These are phyloP conservation scores for Xylariales sp. DNA, from an alignment of 2,329 filamentous ascomycete genomes.

Conservation along the genomic window DNA sequence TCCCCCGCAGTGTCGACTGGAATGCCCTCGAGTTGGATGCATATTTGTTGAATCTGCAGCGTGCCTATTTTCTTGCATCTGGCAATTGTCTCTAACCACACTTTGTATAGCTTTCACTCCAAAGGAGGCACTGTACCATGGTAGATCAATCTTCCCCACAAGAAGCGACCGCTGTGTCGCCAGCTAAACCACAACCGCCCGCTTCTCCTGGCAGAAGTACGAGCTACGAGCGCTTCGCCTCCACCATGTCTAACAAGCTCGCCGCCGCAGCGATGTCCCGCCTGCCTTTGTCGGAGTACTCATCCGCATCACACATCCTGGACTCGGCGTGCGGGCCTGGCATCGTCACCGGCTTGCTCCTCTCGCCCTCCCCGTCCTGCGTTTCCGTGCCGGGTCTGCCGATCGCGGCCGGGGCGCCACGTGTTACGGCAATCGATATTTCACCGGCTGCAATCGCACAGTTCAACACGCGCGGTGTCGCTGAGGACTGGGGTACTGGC, in stretches of 20 bases:
- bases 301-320: conserved; percentile 15
- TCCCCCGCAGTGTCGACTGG: no score
- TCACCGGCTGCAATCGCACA: conserved; percentile 13
- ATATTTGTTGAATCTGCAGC: no score
- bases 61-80: no score
- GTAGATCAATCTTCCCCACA: no score
- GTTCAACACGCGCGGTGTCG: conserved; percentile 13
- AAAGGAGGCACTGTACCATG: no score
- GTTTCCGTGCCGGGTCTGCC: conserved; percentile 14
- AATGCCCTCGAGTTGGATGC: no score
- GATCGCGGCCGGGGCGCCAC: conserved; percentile 11
- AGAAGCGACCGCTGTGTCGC: no score
- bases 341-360: conserved; percentile 16
- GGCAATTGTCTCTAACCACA: no score
- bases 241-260: conserved; percentile 13
- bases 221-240: no score
- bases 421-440: conserved; percentile 16
- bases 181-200: no score
- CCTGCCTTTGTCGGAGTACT: conserved; percentile 16
- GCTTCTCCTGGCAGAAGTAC: no score
- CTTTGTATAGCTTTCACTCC: no score
- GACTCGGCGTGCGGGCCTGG: conserved; percentile 19
- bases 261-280: conserved; percentile 14
- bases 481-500: conserved; percentile 13
- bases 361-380: conserved; percentile 14